phyloP scores from a whole-genome alignment of 768 basidiomycete species.

The Ramaria sp. region DNA sequence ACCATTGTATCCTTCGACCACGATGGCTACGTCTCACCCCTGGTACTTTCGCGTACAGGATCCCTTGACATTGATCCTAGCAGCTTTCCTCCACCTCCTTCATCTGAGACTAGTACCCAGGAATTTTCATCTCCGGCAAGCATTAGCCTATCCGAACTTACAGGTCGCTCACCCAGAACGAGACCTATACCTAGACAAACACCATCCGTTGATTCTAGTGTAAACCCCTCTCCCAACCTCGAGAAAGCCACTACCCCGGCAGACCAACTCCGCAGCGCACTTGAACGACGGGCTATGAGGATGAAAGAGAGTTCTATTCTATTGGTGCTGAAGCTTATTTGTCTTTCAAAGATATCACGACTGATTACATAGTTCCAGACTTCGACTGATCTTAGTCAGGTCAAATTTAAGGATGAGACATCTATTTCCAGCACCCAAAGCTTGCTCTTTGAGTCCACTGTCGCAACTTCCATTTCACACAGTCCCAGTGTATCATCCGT shows the following conservation, averaged over 20 bases:
- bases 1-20: constrained; percentile 6
- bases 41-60: neutral
- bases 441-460: neutral
- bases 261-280: neutral
- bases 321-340: neutral
- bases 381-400: neutral
- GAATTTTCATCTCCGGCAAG: neutral
- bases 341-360: too few relatives aligned
- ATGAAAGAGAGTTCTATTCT: neutral
- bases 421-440: too few relatives aligned
- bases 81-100: constrained; percentile 4
- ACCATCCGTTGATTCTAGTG: neutral
- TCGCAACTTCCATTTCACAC: neutral
- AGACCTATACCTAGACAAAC: neutral
- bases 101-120: neutral
- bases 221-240: neutral
- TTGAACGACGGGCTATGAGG: neutral
- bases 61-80: constrained; percentile 1
- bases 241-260: neutral
- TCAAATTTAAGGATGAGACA: neutral
- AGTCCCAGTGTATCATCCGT: neutral
- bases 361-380: neutral
- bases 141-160: constrained; percentile 3
- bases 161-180: neutral
- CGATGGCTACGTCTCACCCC: neutral